Evolutionary conservation across 371 early-diverging fungal genomes (phyloP).

Genomic region (Mortierella sp.): DNA sequence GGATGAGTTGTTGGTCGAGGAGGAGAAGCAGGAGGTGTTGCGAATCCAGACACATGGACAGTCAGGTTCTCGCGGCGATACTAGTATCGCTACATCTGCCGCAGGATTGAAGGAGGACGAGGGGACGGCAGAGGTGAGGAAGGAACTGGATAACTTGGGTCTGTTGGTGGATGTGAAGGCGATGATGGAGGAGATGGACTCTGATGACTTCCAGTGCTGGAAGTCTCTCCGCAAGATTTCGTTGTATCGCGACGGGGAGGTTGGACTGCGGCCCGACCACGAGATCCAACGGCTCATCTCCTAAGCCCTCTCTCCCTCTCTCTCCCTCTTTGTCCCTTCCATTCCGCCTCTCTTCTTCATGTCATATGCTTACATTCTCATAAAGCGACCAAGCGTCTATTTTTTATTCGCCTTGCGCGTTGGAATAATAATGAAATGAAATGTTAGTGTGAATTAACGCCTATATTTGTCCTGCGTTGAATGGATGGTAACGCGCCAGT

Average conservation of each 20-base stretch:
- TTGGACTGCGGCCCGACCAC: neutral
- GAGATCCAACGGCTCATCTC: conserved; percentile 9
- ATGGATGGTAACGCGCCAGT: too few species aligned
- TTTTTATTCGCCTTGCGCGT: neutral
- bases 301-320: neutral
- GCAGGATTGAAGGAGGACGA: neutral
- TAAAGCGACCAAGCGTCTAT: neutral
- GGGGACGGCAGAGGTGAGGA: neutral
- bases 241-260: neutral
- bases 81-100: neutral
- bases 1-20: neutral
- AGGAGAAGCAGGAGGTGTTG: neutral
- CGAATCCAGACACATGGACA: neutral
- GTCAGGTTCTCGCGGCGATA: neutral
- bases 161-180: conserved; percentile 7
- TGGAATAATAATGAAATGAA: too few species aligned
- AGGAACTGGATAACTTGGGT: neutral
- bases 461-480: too few species aligned
- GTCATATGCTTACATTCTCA: neutral
- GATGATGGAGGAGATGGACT: conserved; percentile 12
- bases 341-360: neutral
- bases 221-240: conserved; percentile 7
- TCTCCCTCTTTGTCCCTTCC: neutral
- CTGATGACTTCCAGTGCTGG: conserved; percentile 9
- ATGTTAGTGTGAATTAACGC: too few species aligned